Conservation (phyloP, 352 stramenopile genomes). For the Globisporangium parvum region DNA sequence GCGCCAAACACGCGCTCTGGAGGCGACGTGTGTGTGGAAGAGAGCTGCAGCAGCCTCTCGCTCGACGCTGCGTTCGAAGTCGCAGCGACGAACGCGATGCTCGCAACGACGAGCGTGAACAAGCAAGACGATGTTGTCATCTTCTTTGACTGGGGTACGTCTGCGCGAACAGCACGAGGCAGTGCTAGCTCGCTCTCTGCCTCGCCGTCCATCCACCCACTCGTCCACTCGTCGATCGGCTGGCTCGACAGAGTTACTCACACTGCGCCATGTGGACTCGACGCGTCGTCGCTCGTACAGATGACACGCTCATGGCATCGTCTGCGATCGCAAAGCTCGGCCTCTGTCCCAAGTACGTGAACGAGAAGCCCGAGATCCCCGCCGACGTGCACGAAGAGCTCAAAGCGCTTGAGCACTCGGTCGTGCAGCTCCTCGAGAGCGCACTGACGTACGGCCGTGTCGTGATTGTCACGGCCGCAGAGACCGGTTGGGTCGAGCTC, state of each 20-base stretch:
- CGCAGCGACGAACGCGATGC: slow-evolving; percentile 18
- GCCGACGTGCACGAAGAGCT: slow-evolving; percentile 68
- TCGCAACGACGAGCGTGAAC: slow-evolving; percentile 10
- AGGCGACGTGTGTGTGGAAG: slow-evolving; percentile 61
- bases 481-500: slow-evolving; percentile 88
- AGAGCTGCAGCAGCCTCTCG: slow-evolving; percentile 38
- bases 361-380: slow-evolving; percentile 75
- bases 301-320: slow-evolving; percentile 80
- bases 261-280: not conserved
- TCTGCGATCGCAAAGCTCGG: slow-evolving; percentile 75
- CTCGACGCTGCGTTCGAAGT: slow-evolving; percentile 48
- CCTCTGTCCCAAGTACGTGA: slow-evolving; percentile 81
- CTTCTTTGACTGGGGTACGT: slow-evolving; percentile 86
- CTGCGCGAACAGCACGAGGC: not conserved
- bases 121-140: slow-evolving; percentile 64
- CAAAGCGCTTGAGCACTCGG: slow-evolving; percentile 63
- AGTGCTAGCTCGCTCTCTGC: not conserved
- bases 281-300: slow-evolving; percentile 32
- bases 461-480: slow-evolving; percentile 86
- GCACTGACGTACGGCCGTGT: slow-evolving; percentile 72
- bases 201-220: too few relatives aligned
- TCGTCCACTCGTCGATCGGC: too few relatives aligned
- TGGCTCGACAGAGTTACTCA: slow-evolving; percentile 4
- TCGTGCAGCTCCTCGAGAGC: slow-evolving; percentile 67
- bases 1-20: slow-evolving; percentile 47